These are phyloP conservation scores for Aspergillus sp. DNA, from an alignment of 2,329 filamentous ascomycete genomes.

Conservation along the genomic window DNA sequence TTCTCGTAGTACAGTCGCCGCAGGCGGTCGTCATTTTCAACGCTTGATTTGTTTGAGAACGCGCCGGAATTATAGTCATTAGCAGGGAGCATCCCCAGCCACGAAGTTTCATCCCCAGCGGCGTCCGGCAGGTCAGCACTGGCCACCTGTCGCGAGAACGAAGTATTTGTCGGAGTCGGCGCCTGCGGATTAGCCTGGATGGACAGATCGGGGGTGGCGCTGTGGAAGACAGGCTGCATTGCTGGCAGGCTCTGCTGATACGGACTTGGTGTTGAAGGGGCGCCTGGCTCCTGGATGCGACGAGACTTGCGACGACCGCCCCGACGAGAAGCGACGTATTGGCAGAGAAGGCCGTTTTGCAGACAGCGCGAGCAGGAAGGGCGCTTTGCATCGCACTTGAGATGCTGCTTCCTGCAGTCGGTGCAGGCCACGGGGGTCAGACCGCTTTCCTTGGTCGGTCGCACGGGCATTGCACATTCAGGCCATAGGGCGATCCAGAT, in stretches of 20 bases:
- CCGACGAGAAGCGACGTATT: slow-evolving; percentile 70
- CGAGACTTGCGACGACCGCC: slow-evolving; percentile 48
- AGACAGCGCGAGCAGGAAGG: slow-evolving; percentile 66
- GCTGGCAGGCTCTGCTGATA: not conserved
- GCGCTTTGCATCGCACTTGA: slow-evolving; percentile 69
- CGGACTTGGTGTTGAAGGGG: not conserved
- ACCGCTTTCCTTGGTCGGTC: slow-evolving; percentile 16
- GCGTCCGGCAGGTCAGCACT: not conserved
- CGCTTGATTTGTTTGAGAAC: not conserved
- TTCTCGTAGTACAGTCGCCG: slow-evolving; percentile 53
- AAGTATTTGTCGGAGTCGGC: not conserved
- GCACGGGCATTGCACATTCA: not conserved
- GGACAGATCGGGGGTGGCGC: not conserved
- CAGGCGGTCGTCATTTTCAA: slow-evolving; percentile 32
- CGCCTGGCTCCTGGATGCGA: slow-evolving; percentile 1
- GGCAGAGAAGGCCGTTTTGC: slow-evolving; percentile 58
- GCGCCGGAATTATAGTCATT: not conserved
- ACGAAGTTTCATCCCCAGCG: not conserved
- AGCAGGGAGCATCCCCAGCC: not conserved
- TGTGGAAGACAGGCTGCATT: not conserved
- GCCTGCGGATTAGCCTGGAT: not conserved
- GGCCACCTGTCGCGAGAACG: not conserved
- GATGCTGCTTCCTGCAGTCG: slow-evolving; percentile 57
- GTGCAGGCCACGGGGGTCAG: slow-evolving; percentile 44
- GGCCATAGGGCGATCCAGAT: not conserved